Percentiles rank a stretch among this genome's conserved stretches.
Evolutionary conservation across 371 early-diverging fungal genomes (phyloP).

Genomic region (Zancudomyces culisetae): DNA sequence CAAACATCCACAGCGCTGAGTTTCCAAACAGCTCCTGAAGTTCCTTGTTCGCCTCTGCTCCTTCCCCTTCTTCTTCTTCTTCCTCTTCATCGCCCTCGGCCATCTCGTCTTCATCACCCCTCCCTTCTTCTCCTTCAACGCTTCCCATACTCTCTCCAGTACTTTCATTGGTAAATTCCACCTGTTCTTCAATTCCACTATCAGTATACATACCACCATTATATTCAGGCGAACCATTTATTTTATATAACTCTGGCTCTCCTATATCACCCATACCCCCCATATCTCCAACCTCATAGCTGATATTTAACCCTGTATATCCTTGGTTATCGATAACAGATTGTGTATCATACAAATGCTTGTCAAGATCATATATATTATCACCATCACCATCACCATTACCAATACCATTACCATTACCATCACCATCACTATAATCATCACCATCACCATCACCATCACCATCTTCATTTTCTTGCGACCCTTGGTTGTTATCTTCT

Average conservation of each 20-base stretch:
- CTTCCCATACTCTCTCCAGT: not conserved
- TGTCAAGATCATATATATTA: not conserved
- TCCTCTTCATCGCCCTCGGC: not conserved
- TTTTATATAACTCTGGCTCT: too few relatives aligned
- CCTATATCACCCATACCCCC: too few relatives aligned
- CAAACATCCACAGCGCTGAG: conserved; percentile 20
- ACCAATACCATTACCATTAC: not conserved
- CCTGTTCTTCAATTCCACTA: not conserved
- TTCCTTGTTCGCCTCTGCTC: not conserved
- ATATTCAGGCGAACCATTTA: too few relatives aligned
- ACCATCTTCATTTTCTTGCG: not conserved
- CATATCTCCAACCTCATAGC: too few relatives aligned
- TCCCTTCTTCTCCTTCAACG: not conserved
- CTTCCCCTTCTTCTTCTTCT: not conserved
- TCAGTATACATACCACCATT: too few relatives aligned
- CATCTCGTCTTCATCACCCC: not conserved
- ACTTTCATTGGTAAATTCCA: not conserved
- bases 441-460: not conserved
- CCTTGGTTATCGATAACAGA: too few relatives aligned
- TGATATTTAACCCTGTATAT: too few relatives aligned
- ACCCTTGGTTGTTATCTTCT: not conserved
- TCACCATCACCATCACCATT: not conserved
- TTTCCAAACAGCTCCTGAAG: conserved; percentile 5
- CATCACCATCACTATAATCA: not conserved
- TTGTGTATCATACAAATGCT: too few relatives aligned